A percentile compares a stretch with the other conserved stretches of the same genome.
These are phyloP conservation scores for Diplocarpon mali DNA, from an alignment of 2,329 filamentous ascomycete genomes.

Conservation along the genomic window DNA sequence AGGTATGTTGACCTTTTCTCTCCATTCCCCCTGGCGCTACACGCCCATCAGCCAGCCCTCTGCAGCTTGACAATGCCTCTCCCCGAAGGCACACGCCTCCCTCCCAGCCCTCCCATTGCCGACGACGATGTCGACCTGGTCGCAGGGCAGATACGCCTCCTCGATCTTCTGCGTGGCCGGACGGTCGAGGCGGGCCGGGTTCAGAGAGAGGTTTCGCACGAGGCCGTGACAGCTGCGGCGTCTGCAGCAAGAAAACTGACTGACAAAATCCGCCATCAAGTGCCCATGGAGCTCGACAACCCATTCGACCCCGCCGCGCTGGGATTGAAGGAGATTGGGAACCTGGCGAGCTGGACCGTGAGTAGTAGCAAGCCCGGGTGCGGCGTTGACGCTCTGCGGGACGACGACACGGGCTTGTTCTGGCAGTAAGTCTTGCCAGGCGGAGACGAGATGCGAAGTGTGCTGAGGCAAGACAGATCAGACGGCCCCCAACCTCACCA, in stretches of 20 bases:
- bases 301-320: constrained; percentile 38
- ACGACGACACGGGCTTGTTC: constrained; percentile 60
- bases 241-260: not conserved
- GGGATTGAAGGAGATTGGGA: constrained; percentile 72
- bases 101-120: not conserved
- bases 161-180: not conserved
- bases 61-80: not conserved
- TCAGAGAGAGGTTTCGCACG: not conserved
- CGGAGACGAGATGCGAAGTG: not conserved
- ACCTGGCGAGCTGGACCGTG: constrained; percentile 72
- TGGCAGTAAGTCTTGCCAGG: constrained; percentile 53
- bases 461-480: constrained; percentile 38
- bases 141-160: not conserved
- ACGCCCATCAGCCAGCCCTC: too few species aligned
- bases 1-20: constrained; percentile 13
- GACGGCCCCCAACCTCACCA: constrained; percentile 77
- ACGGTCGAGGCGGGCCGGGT: not conserved
- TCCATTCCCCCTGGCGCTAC: not conserved
- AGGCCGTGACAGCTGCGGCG: not conserved
- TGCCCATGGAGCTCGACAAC: constrained; percentile 26
- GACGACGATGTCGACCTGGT: not conserved
- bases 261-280: constrained; percentile 12
- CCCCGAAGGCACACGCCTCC: not conserved
- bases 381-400: constrained; percentile 64
- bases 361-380: constrained; percentile 73